Evolutionary conservation across 2,329 filamentous ascomycete species (phyloP).

Genomic region (Sporothrix pseudoabietina): DNA sequence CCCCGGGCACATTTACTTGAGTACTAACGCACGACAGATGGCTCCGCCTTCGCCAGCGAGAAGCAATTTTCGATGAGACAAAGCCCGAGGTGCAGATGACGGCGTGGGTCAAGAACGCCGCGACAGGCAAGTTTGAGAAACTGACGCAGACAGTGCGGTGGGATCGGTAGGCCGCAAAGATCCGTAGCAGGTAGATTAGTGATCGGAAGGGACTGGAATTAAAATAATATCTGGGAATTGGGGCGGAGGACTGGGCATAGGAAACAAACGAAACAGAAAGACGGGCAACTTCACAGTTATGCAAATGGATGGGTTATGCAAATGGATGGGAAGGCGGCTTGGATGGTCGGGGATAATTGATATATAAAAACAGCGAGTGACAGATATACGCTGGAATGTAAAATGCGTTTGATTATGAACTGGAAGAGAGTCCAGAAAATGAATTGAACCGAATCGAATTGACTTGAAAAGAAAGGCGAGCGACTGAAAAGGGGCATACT

Average conservation of each 20-base stretch:
- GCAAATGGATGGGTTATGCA: no score
- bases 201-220: not conserved
- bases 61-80: slow-evolving; percentile 30
- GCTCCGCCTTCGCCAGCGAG: slow-evolving; percentile 31
- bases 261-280: not conserved
- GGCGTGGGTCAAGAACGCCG: slow-evolving; percentile 26
- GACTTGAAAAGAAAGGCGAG: not conserved
- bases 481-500: not conserved
- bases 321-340: not conserved
- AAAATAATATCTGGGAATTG: not conserved
- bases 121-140: slow-evolving; percentile 27
- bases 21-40: slow-evolving; percentile 18
- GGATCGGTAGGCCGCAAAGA: slow-evolving; percentile 18
- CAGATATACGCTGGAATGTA: not conserved
- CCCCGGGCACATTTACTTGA: not conserved
- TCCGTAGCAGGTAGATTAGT: not conserved
- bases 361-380: not conserved
- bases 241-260: not conserved
- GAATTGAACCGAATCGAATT: not conserved
- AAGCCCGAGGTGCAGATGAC: slow-evolving; percentile 30
- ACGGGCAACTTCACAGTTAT: slow-evolving; percentile 18
- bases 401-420: not conserved
- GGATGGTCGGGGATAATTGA: not conserved
- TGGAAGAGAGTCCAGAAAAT: not conserved
- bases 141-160: slow-evolving; percentile 23